phyloP scores from a whole-genome alignment of 1,139 yeast genomes.

The Geotrichum fermentans region DNA sequence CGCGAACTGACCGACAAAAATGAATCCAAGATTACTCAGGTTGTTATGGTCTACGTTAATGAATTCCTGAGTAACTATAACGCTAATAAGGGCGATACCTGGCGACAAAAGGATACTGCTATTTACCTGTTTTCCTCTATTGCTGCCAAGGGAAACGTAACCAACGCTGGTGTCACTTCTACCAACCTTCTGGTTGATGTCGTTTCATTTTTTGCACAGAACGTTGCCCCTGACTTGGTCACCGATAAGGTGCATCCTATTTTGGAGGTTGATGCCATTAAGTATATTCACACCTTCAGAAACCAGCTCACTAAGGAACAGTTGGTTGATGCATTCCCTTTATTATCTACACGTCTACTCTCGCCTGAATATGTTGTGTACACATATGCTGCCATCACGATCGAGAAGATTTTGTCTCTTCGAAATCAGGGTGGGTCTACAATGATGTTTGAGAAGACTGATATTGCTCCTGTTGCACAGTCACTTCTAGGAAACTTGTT shows the following conservation, averaged over 20 bases:
- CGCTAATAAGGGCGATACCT: conserved; percentile 43
- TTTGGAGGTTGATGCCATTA: conserved; percentile 85
- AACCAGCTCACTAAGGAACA: conserved; percentile 89
- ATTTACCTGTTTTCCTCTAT: conserved; percentile 80
- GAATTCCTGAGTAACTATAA: conserved; percentile 54
- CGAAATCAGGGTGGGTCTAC: conserved; percentile 46
- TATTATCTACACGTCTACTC: conserved; percentile 61
- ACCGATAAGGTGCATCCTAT: conserved; percentile 45
- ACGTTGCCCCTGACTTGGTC: conserved; percentile 76
- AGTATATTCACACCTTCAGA: conserved; percentile 82
- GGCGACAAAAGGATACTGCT: conserved; percentile 88
- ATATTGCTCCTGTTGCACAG: conserved; percentile 55
- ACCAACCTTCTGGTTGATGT: conserved; percentile 83
- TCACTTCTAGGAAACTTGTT: conserved; percentile 62
- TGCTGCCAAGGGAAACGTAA: conserved; percentile 84
- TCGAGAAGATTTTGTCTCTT: conserved; percentile 80
- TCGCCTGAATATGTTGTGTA: conserved; percentile 72
- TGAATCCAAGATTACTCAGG: conserved; percentile 66
- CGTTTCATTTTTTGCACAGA: conserved; percentile 72
- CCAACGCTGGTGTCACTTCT: conserved; percentile 82
- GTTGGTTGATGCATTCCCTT: conserved; percentile 71
- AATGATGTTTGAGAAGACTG: conserved; percentile 65
- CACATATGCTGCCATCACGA: conserved; percentile 89
- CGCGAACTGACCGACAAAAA: conserved; percentile 80
- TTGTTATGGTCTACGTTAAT: conserved; percentile 72